Percentiles rank a stretch among this genome's conserved stretches.
Conservation (phyloP, 2,329 filamentous ascomycete genomes). For the Thelonectria olida region DNA sequence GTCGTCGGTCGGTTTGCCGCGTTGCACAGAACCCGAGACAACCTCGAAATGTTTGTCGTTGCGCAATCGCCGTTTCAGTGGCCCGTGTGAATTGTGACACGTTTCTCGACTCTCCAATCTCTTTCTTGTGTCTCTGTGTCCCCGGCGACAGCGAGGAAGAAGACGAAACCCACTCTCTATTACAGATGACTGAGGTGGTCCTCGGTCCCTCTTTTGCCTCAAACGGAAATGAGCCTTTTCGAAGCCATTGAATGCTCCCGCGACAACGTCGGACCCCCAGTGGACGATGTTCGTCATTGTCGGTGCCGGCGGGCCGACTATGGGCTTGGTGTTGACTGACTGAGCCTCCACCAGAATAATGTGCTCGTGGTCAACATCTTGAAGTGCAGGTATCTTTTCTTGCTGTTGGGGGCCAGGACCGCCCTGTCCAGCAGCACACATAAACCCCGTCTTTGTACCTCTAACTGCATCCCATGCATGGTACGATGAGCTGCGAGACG, state of each 20-base stretch:
- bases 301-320: constrained; percentile 21
- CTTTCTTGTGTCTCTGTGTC: background rate
- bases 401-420: background rate
- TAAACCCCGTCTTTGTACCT: background rate
- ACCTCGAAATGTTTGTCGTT: constrained; percentile 34
- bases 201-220: constrained; percentile 14
- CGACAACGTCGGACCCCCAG: constrained; percentile 16
- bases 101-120: constrained; percentile 16
- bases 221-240: constrained; percentile 18
- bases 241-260: background rate
- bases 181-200: background rate
- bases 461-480: no score
- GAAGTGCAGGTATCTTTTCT: no score
- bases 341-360: constrained; percentile 9
- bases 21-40: constrained; percentile 22
- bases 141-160: background rate
- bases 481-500: background rate
- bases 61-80: constrained; percentile 37
- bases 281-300: constrained; percentile 19
- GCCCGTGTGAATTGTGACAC: constrained; percentile 21
- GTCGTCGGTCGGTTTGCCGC: background rate
- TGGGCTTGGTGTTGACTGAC: constrained; percentile 12
- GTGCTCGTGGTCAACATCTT: no score
- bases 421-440: background rate
- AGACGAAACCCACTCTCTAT: background rate